phyloP scores from a whole-genome alignment of 2,329 filamentous ascomycete species.

The Lasiodiplodia gonubiensis region DNA sequence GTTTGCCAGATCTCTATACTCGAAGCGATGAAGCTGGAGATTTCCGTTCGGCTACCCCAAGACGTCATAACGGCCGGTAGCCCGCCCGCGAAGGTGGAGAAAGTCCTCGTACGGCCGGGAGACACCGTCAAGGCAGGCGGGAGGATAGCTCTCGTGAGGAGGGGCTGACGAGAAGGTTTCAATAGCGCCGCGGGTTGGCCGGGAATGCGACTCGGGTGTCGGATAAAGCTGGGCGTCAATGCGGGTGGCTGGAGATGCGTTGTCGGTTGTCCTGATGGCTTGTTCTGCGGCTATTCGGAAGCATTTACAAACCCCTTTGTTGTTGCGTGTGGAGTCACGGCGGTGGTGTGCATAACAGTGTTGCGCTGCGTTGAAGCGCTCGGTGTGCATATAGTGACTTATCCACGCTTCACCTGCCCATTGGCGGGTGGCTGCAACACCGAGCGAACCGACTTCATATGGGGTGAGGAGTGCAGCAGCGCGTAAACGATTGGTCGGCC shows the following conservation, averaged over 20 bases:
- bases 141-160: constrained; percentile 39
- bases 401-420: background rate
- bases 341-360: background rate
- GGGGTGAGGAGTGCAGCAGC: background rate
- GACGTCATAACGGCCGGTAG: constrained; percentile 32
- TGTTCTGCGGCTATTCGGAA: background rate
- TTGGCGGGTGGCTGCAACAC: background rate
- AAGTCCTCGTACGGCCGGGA: constrained; percentile 50
- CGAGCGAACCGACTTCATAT: background rate
- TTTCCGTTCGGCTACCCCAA: constrained; percentile 50
- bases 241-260: background rate
- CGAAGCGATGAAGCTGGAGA: constrained; percentile 56
- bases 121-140: constrained; percentile 48
- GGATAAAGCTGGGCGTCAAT: constrained; percentile 3
- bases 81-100: constrained; percentile 43
- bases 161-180: background rate
- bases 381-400: background rate
- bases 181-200: background rate
- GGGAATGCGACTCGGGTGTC: background rate
- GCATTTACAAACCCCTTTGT: background rate
- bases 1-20: constrained; percentile 46
- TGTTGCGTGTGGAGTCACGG: background rate
- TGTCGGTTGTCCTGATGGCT: background rate
- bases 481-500: background rate
- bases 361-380: background rate